A percentile compares a stretch with the other conserved stretches of the same genome.
Conservation (phyloP, 1,284 basidiomycete species). For the Cryptococcus jaspeensis region DNA sequence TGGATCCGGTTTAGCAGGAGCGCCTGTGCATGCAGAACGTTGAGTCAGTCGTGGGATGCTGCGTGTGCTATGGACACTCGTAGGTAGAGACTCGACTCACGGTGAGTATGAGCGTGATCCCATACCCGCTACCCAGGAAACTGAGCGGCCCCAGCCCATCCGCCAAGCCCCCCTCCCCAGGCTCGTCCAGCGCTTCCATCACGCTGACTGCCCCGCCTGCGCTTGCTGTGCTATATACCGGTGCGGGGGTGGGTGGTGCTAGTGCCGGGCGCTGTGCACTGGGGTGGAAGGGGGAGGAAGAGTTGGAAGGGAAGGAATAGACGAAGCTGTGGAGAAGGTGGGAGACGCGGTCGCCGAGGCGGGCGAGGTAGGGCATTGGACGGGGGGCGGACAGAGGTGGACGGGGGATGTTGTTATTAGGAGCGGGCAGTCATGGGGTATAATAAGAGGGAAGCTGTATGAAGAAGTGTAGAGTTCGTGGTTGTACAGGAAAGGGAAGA, state of each 20-base stretch:
- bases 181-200: constrained; percentile 25
- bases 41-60: too few species aligned
- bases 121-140: constrained; percentile 45
- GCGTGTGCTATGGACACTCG: too few species aligned
- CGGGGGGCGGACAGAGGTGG: too few species aligned
- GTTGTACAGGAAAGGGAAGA: too few species aligned
- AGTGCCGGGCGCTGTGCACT: constrained; percentile 9
- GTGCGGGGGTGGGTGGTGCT: constrained; percentile 1
- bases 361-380: constrained; percentile 29
- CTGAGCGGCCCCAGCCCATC: constrained; percentile 38
- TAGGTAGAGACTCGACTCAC: too few species aligned
- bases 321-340: constrained; percentile 37
- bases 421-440: too few species aligned
- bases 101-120: constrained; percentile 42
- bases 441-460: too few species aligned
- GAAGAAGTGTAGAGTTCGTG: too few species aligned
- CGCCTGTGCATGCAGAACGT: constrained; percentile 22
- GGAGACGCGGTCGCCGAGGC: constrained; percentile 28
- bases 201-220: constrained; percentile 1
- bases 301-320: constrained; percentile 36
- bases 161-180: constrained; percentile 33
- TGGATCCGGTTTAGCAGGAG: constrained; percentile 49
- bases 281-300: neutral
- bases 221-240: neutral
- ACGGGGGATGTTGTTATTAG: too few species aligned